Evolutionary conservation across 2,329 filamentous ascomycete genomes (phyloP).

Genomic region (Aspergillus fumigatus): DNA sequence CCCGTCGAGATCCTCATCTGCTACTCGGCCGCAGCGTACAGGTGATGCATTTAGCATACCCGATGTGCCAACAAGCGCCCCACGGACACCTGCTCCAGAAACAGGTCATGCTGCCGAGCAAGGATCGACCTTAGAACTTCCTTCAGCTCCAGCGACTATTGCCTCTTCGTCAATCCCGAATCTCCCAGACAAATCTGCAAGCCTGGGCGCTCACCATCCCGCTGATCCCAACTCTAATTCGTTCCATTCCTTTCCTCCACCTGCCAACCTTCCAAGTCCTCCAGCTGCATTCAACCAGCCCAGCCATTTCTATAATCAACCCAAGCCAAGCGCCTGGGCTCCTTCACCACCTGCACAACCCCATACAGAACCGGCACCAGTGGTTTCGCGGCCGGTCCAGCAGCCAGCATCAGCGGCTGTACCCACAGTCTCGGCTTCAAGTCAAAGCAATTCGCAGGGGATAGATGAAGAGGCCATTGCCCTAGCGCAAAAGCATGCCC

Average conservation of each 20-base stretch:
- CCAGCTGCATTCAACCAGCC: conserved; percentile 16
- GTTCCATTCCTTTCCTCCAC: conserved; percentile 40
- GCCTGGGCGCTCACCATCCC: conserved; percentile 12
- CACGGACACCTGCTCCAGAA: conserved; percentile 21
- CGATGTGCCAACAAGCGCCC: conserved; percentile 20
- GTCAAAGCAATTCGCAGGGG: conserved; percentile 24
- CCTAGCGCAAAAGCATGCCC: conserved; percentile 88
- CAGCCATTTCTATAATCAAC: conserved; percentile 20
- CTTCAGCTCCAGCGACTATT: conserved; percentile 36
- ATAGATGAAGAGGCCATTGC: conserved; percentile 68
- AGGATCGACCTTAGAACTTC: conserved; percentile 30
- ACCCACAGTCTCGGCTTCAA: conserved; percentile 15
- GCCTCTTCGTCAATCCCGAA: conserved; percentile 23
- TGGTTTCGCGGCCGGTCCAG: conserved; percentile 14
- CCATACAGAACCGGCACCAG: conserved; percentile 20
- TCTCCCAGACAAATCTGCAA: conserved; percentile 30
- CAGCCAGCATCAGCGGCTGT: conserved; percentile 16
- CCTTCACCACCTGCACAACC: conserved; percentile 24
- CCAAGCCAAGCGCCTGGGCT: conserved; percentile 10
- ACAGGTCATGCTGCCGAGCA: conserved; percentile 36
- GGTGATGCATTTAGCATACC: conserved; percentile 19
- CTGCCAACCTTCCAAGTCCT: conserved; percentile 26
- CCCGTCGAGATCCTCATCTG: conserved; percentile 41
- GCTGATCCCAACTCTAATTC: conserved; percentile 25
- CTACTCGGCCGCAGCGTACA: conserved; percentile 29